phyloP scores from a whole-genome alignment of 2,329 filamentous ascomycete species.

The Botrytis cinerea region DNA sequence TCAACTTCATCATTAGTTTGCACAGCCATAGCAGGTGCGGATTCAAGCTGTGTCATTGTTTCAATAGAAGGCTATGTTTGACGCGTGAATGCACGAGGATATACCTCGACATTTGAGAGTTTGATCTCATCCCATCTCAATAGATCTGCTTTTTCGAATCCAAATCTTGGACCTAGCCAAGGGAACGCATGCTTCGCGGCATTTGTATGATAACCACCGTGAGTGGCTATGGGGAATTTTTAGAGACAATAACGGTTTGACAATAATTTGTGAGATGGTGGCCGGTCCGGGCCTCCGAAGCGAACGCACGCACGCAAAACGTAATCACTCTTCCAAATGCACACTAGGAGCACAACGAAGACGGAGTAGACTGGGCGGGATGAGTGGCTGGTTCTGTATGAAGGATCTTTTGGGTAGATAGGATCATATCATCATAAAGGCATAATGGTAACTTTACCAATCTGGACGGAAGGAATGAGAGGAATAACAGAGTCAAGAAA shows the following conservation, averaged over 20 bases:
- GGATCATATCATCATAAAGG: background rate
- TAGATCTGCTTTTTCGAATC: background rate
- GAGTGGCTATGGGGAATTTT: background rate
- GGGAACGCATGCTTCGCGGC: background rate
- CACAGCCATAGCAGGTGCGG: background rate
- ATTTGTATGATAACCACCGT: background rate
- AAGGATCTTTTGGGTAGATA: background rate
- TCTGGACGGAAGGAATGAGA: background rate
- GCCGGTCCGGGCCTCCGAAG: background rate
- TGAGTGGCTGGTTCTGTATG: background rate
- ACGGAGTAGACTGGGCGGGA: background rate
- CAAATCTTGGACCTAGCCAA: background rate
- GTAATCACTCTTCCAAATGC: background rate
- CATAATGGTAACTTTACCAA: background rate
- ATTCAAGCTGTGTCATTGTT: background rate
- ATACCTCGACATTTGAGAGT: background rate
- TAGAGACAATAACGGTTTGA: conserved; percentile 20
- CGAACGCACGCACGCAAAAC: background rate
- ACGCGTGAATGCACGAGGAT: background rate
- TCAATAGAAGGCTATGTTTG: conserved; percentile 7
- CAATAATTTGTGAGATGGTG: conserved; percentile 3
- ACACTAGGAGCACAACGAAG: background rate
- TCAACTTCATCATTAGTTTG: background rate
- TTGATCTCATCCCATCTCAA: conserved; percentile 8
- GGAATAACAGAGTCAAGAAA: background rate